Evolutionary conservation across 1,284 basidiomycete genomes (phyloP), one percentile per base, ranked within the genome.

Genomic region (Leucoagaricus sp.): DNA sequence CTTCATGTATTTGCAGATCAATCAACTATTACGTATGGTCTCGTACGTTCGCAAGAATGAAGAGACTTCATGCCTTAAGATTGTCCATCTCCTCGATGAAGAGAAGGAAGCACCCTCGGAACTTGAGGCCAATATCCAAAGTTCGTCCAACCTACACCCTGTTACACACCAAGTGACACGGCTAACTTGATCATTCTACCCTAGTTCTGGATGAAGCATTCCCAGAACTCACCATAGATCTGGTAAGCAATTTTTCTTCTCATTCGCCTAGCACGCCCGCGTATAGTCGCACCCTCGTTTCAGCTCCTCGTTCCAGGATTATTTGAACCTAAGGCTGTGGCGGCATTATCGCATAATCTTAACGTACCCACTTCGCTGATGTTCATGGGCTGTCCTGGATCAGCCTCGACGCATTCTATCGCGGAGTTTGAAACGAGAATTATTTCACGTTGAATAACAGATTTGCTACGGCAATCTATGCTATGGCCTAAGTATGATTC

Each of bases 41-140:
- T 67, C 82, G 17, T 90, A 91, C 61, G 84, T 89, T 7, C 68
- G 74, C 45, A 73, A 75, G 58, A 89, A 87, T 63, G 87, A 91
- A 68, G 83, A 84, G 56, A 87, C 88, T 0, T 80, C 84, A 0
- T 78, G 80, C 61, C 64, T 89, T 59, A 87, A 86, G 69, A 76
- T 90, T 26, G 77, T 86, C 1, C 86, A 89, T 64, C 87, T 87
- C 63, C 76, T 78, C 57, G 75, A 81, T 42, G 71, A 73, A 41
- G 78, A 81, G 60, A 68, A 71, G 1, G 80, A 75, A 0, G 69
- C 81, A 19, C 85, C 84, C 3, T 81, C 81, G 0, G 84, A 86
- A 63, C 69, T 86, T 62, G 84, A 85, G 65, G 82, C 82, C 4
- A 86, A 85, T 63, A 76, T 78, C 38, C 85, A 80, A 66, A 84